Evolutionary conservation across 352 stramenopile genomes (phyloP), one percentile per base, ranked within the genome.

Genomic region (Globisporangium paroecandrum): DNA sequence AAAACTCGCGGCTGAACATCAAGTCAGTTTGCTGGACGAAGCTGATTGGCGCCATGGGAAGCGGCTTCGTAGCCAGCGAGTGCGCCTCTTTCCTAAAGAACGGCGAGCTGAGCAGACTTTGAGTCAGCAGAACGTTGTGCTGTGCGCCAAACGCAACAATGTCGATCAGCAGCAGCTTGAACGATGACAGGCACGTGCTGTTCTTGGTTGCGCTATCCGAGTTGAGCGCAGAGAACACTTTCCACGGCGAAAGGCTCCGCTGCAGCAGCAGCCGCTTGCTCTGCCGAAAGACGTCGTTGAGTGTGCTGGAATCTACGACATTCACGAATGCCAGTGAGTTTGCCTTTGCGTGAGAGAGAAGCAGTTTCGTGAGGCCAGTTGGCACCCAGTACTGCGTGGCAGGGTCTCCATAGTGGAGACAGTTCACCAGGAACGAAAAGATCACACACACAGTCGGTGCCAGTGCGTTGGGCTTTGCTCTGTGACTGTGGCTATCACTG

Each of bases 291-390:
- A 74, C 12, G 9, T 78, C 62, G 27, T 80, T 73, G 49, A 87
- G 75, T 65, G 70, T 66, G 20, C 77, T 84, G 0, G 58, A 66
- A 47, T 85, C 79, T 2, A 61, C 64, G 12, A 80, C 29, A 8
- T 76, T 77, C 24, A 83, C 54, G 62, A 83, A 85, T 5, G 62
- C 36, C 12, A 85, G 61, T 6, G 75, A 65, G 4, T 79, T 76
- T 0, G 69, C 51, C 55, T 76, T 81, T 25, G 73, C 75, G 12
- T 80, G 65, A 0, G 59, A 49, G 5, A 83, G 8, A 15, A 85
- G 8, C 0, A 77, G 25, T 4, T 69, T 49, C 8, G 73, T 27
- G 3, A 85, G 59, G 0, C 75, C 75, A 22, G 65, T 56, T 3
- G 60, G 4, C 2, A 61, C 41, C 77, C 79, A 83, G 24, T 77